Conservation (phyloP, 306 rosid species). For the Vigna mungo region DNA sequence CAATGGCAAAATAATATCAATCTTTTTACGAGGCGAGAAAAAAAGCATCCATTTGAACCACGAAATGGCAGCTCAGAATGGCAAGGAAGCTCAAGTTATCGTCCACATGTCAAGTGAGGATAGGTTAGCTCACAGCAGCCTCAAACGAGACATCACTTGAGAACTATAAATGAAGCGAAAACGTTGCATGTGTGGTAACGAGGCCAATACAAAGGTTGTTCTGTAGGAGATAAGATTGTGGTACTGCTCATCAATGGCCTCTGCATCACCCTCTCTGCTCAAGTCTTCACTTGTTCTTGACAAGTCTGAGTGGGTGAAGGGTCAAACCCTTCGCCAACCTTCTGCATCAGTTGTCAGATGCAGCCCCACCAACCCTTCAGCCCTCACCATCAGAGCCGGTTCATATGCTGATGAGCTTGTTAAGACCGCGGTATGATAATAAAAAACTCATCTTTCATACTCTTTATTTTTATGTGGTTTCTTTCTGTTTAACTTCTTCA, state of each 20-base stretch:
- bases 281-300: constrained; percentile 80
- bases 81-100: constrained; percentile 69
- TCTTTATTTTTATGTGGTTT: not conserved
- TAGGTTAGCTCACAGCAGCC: constrained; percentile 67
- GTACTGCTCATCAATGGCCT: constrained; percentile 44
- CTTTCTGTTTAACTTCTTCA: not conserved
- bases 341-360: constrained; percentile 60
- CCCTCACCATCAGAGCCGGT: constrained; percentile 71
- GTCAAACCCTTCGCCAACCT: constrained; percentile 78
- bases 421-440: constrained; percentile 79
- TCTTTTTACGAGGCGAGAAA: constrained; percentile 56
- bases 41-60: constrained; percentile 59
- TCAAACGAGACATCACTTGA: constrained; percentile 68
- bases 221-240: constrained; percentile 72
- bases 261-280: constrained; percentile 83
- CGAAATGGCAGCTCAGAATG: constrained; percentile 28
- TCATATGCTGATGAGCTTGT: constrained; percentile 85
- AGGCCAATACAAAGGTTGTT: constrained; percentile 49
- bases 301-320: constrained; percentile 90
- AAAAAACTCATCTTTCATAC: not conserved
- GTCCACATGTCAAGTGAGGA: constrained; percentile 58
- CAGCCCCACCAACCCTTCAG: constrained; percentile 58
- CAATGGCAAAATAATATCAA: constrained; percentile 33
- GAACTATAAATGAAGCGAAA: constrained; percentile 62
- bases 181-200: constrained; percentile 64